Percentiles rank a stretch among this genome's conserved stretches.
These are phyloP conservation scores for Phyllosticta ampelicida DNA, from an alignment of 2,329 filamentous ascomycete genomes.

Conservation along the genomic window DNA sequence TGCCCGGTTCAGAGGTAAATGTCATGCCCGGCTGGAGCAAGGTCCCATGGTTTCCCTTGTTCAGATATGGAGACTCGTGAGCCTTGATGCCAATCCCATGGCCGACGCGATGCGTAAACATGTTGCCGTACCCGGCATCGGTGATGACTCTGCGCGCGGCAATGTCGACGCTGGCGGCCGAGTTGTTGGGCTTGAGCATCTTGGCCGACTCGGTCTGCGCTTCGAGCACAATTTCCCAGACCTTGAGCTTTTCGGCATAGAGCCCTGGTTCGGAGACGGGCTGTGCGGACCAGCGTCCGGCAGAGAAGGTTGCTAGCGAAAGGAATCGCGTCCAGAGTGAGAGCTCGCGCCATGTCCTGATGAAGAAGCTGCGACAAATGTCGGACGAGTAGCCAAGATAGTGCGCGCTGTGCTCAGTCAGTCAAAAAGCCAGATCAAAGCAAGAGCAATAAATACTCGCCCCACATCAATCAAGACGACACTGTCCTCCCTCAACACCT, in stretches of 20 bases:
- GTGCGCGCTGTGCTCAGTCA: slow-evolving; percentile 35
- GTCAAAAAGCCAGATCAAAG: neutral
- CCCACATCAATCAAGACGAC: slow-evolving; percentile 54
- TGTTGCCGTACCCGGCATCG: slow-evolving; percentile 46
- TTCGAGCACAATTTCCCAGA: slow-evolving; percentile 52
- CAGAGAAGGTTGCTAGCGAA: neutral
- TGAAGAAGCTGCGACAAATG: slow-evolving; percentile 52
- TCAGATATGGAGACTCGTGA: slow-evolving; percentile 54
- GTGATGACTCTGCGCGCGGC: slow-evolving; percentile 49
- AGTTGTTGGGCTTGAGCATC: slow-evolving; percentile 41
- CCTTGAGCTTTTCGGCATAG: slow-evolving; percentile 40
- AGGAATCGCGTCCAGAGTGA: slow-evolving; percentile 22
- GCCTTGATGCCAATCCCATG: slow-evolving; percentile 58
- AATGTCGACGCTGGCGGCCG: slow-evolving; percentile 50
- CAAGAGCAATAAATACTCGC: slow-evolving; percentile 14
- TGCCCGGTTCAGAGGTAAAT: slow-evolving; percentile 53
- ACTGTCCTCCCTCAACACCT: slow-evolving; percentile 42
- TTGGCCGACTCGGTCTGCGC: slow-evolving; percentile 47
- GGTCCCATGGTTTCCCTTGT: slow-evolving; percentile 46
- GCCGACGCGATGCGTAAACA: slow-evolving; percentile 52
- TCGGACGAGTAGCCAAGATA: slow-evolving; percentile 54
- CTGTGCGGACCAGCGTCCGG: neutral
- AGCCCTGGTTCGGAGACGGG: slow-evolving; percentile 4
- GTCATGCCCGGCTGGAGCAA: slow-evolving; percentile 47
- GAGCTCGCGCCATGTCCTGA: slow-evolving; percentile 16